Evolutionary conservation across 768 basidiomycete genomes (phyloP), one percentile per base, ranked within the genome.

Genomic region (Suillus subaureus): DNA sequence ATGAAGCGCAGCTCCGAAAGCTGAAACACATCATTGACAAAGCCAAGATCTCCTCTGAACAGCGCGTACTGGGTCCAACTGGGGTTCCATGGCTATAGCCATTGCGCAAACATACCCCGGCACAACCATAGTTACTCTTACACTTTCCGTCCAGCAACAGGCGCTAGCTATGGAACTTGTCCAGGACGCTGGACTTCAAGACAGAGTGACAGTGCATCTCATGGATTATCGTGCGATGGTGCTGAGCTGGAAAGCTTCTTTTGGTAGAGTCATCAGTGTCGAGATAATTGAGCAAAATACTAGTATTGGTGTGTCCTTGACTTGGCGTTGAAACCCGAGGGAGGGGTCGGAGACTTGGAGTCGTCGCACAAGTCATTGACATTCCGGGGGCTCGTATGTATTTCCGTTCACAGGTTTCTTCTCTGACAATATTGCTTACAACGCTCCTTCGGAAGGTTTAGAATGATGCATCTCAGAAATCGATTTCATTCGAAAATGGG

Each of bases 401-500:
- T 67, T 28, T 49, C 55, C 21, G 3, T 62, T 31, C 28, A 21
- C 28, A 12, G 40, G 37, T 4, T 54, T 28, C 28, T 21, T 31
- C 28, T 40, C 26, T 11, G 5, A 31, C 23, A 28, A 16, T 16
- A 35, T 35, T 35, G 55, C 40, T 67, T 35, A 62, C 61, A 23
- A 60, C 37, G 1, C 13, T 6, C 45, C 21, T 45, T 45, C 9
- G 8, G 26, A 60, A 87, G 84, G 87, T 64, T 85, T 87, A 64
- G 83, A 87, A 33, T 76, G 79, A 33, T 87, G 88, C 69, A 79
- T 82, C 21, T 76, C 77, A 26, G 84, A 87, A 73, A 84, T 89
- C 33, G 90, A 92, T 76, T 92, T 93, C 69, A 92, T 93, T 66
- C 80, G 84, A 47, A 92, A 92, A 87, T 92, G 89, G 87, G 87